Evolutionary conservation across 2,329 filamentous ascomycete genomes (phyloP), one percentile per base, ranked within the genome.

Genomic region (Colletotrichum endophyticum): DNA sequence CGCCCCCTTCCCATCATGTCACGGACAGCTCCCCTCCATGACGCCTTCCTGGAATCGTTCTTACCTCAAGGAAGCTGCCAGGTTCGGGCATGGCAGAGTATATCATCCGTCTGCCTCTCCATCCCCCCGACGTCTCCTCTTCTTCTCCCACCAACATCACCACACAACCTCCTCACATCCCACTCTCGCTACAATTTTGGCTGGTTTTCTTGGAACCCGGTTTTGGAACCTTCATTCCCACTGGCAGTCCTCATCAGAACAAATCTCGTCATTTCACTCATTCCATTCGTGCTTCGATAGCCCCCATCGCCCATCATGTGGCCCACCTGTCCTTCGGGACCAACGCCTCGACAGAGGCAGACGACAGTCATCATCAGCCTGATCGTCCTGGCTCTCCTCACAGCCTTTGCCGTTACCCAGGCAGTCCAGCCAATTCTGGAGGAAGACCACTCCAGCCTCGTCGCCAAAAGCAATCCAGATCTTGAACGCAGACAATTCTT

Each of bases 161-260:
- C 49, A 30, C 28, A 34, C 66, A 8, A 34, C 22, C 68, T 56
- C 72, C 25, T 53, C 67, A 62, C 72, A 69, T 64, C 57, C 44
- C 59, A 77, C 74, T 63, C 13, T 78, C 74, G 70, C 74, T 78
- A 66, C 70, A 70, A 30, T 70, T 78, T 77, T 74, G 76, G 74
- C 70, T 77, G 49, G 44, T 69, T 77, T 78, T 73, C 62, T 78
- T 73, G 76, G 66, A 70, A 64, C 70, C 62, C 70, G 44, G 30
- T 71, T 71, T 78, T 77, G 74, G 70, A 77, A 64, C 70, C 71
- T 19, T 62, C 72, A 75, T 75, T 75, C 25, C 32, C 73, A 66
- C 63, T 25, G 71, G 25, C 59, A 74, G 44, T 66, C 16, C 74
- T 70, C 49, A 66, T 56, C 44, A 61, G 44, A 74, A 62, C 59